Base-by-base conservation (phyloP, 306 rosid species). In the Rubus parviflorus region DNA sequence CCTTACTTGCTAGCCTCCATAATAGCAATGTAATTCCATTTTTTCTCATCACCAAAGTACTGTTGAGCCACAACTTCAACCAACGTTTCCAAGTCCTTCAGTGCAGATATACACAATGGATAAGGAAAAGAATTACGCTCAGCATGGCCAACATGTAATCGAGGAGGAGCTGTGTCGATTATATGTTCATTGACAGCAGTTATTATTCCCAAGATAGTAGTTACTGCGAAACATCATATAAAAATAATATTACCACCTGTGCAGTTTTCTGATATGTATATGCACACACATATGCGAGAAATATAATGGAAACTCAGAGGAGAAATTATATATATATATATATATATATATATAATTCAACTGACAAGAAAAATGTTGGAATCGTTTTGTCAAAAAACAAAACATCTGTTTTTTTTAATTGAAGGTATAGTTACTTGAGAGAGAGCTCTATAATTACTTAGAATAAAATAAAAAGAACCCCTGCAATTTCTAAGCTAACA, bases 41-140 rank as follows among this genome's bases (percentile, higher is more conserved):
- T 93, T 83, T 85, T 92, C 43, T 92, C 91, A 20, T 95, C 93
- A 0, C 97, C 97, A 83, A 84, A 95, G 84, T 88, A 95, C 22
- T 95, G 97, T 64, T 90, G 89, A 37, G 97, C 91, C 77, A 85
- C 94, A 76, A 95, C 97, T 88, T 95, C 99, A 82, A 88, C 89
- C 83, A 95, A 79, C 2, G 96, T 88, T 86, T 95, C 97, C 88
- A 95, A 75, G 81, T 95, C 97, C 84, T 95, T 95, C 13, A 95
- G 86, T 7, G 96, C 90, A 79, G 99, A 92, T 81, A 95, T 85
- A 83, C 92, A 95, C 80, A 95, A 84, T 8, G 96, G 73, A 81
- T 85, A 95, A 12, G 97, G 97, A 81, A 95, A 92, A 54, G 90
- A 81, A 73, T 78, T 45, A 60, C 86, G 80, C 85, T 78, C 88